phyloP scores from a whole-genome alignment of 345 rosid species.

The Carallia brachiata region DNA sequence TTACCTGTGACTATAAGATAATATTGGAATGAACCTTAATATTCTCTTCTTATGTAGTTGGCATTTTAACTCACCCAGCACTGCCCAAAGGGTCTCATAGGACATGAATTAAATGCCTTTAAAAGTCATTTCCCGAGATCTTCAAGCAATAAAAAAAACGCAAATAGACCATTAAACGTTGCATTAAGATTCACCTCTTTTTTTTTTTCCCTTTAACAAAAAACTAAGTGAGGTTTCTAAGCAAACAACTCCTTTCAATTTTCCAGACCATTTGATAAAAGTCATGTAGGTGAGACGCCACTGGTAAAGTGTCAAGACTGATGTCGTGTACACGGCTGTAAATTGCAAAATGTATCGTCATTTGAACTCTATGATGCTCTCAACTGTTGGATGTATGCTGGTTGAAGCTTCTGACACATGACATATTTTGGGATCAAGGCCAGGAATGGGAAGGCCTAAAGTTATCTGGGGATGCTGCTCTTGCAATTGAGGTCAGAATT shows the following conservation, averaged over 20 bases:
- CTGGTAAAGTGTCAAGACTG: slow-evolving; percentile 73
- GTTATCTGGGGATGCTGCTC: slow-evolving; percentile 74
- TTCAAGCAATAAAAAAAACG: too few relatives aligned
- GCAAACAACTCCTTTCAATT: neutral
- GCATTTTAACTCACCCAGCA: too few relatives aligned
- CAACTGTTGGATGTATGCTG: slow-evolving; percentile 71
- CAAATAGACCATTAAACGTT: too few relatives aligned
- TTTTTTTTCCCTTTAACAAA: too few relatives aligned
- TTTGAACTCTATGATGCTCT: slow-evolving; percentile 67
- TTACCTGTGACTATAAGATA: neutral
- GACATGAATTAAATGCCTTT: too few relatives aligned
- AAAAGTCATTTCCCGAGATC: too few relatives aligned
- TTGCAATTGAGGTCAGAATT: slow-evolving; percentile 87
- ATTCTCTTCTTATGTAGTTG: neutral
- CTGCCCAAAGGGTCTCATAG: too few relatives aligned
- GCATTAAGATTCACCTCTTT: too few relatives aligned
- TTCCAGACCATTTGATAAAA: neutral
- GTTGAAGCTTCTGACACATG: slow-evolving; percentile 88
- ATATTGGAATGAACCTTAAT: neutral
- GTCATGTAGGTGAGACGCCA: slow-evolving; percentile 65
- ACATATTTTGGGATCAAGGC: slow-evolving; percentile 70
- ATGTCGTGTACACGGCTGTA: slow-evolving; percentile 75
- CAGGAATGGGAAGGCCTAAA: slow-evolving; percentile 65
- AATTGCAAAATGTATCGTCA: slow-evolving; percentile 84
- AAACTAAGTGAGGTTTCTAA: too few relatives aligned